Evolutionary conservation across 805 yeast species (phyloP).

Genomic region (Nematodospora valgi): DNA sequence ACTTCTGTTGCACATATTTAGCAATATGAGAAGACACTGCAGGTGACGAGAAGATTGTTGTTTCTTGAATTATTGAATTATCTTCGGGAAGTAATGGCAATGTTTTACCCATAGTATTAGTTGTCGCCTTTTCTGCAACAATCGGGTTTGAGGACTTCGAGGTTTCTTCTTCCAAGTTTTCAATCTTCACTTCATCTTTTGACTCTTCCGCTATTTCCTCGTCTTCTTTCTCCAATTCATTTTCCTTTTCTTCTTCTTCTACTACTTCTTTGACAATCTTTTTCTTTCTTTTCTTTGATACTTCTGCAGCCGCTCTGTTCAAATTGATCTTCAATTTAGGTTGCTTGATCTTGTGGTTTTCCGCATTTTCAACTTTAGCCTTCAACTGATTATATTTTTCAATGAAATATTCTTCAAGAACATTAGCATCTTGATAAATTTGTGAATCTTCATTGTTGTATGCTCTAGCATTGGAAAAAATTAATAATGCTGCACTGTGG

Average conservation of each 20-base stretch:
- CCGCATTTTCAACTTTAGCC: conserved; percentile 14
- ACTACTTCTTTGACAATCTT: conserved; percentile 8
- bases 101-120: conserved; percentile 27
- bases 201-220: conserved; percentile 4
- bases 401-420: conserved; percentile 52
- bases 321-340: conserved; percentile 25
- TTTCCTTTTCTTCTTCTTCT: conserved; percentile 11
- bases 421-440: conserved; percentile 67
- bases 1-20: conserved; percentile 14
- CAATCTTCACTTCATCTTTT: conserved; percentile 11
- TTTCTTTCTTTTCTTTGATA: conserved; percentile 12
- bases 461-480: conserved; percentile 74
- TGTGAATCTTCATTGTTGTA: conserved; percentile 74
- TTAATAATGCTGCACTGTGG: conserved; percentile 52
- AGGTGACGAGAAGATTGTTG: conserved; percentile 31
- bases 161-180: background rate
- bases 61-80: conserved; percentile 35
- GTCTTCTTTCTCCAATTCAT: conserved; percentile 13
- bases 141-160: conserved; percentile 5
- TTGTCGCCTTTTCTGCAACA: conserved; percentile 7
- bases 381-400: conserved; percentile 32
- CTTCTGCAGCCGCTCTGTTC: conserved; percentile 17
- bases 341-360: too few species aligned
- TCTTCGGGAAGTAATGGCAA: conserved; percentile 22
- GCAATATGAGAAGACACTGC: conserved; percentile 11